Evolutionary conservation across 768 basidiomycete genomes (phyloP), one percentile per base, ranked within the genome.

Genomic region (Boletus edulis): DNA sequence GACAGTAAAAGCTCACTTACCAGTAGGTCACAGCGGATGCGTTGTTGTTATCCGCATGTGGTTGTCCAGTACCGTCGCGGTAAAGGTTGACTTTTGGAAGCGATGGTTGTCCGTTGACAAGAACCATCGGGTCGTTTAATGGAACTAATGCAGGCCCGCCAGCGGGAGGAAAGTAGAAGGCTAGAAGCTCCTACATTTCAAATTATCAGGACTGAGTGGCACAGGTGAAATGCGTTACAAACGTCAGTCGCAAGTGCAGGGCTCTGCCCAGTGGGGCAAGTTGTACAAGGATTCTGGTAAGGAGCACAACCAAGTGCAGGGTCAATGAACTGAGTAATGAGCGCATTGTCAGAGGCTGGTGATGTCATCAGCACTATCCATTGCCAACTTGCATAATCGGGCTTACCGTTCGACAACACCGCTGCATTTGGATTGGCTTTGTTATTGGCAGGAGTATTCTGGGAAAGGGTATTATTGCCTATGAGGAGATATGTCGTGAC

Each of bases 11-110:
- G 15, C 14, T 2, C 13, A 46, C 61, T 15, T 42, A 67, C 66
- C 67, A 67, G 38, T 69, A 67, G 0, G 60, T 52, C 27, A 50
- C 3, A 22, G 1, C 60, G 5, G 67, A 67, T 9, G 67, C 64
- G 37, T 67, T 67, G 1, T 57, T 42, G 35, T 50, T 58, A 34
- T 67, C 58, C 4, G 67, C 66, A 13, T 51, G 55, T 6, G 66
- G 64, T 27, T 67, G 67, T 34, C 67, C 67, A 22, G 67, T 57
- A 27, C 66, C 66, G 22, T 49, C 58, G 8, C 66, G 66, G 35
- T 69, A 67, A 29, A 67, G 54, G 43, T 67, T 69, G 5, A 67
- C 67, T 57, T 67, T 67, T 29, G 49, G 38, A 40, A 67, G 66
- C 3, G 61, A 64, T 18, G 39, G 54, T 22, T 69, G 57, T 34